These are phyloP conservation scores for Astragalus membranaceus DNA, from an alignment of 306 rosid species.

Conservation along the genomic window DNA sequence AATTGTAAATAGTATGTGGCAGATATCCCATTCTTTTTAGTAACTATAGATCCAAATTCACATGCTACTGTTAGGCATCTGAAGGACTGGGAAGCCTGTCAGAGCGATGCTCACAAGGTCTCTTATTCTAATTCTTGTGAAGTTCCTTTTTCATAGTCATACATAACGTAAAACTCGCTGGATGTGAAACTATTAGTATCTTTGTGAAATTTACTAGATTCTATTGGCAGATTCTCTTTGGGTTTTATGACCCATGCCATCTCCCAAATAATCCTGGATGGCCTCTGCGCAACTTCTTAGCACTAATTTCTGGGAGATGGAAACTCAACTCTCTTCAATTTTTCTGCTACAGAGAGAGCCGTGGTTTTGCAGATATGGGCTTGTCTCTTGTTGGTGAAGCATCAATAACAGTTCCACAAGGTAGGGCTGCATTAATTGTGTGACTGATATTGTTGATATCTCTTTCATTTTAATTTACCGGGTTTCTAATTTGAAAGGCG, in stretches of 20 bases:
- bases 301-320: slow-evolving; percentile 71
- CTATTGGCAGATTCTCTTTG: slow-evolving; percentile 68
- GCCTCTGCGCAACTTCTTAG: slow-evolving; percentile 95
- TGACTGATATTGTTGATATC: slow-evolving; percentile 15
- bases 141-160: slow-evolving; percentile 10
- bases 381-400: slow-evolving; percentile 86
- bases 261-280: slow-evolving; percentile 87
- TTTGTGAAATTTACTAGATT: slow-evolving; percentile 25
- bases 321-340: slow-evolving; percentile 61
- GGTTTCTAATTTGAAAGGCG: slow-evolving; percentile 20
- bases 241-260: slow-evolving; percentile 96
- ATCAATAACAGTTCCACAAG: slow-evolving; percentile 50
- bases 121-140: slow-evolving; percentile 20
- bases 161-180: slow-evolving; percentile 8
- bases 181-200: slow-evolving; percentile 2
- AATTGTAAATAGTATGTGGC: slow-evolving; percentile 29
- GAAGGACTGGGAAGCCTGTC: slow-evolving; percentile 73
- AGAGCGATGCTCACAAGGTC: slow-evolving; percentile 56
- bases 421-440: slow-evolving; percentile 39
- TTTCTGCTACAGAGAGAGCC: slow-evolving; percentile 88
- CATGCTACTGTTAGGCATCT: slow-evolving; percentile 56
- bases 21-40: slow-evolving; percentile 83
- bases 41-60: slow-evolving; percentile 53
- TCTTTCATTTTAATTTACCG: slow-evolving; percentile 6
- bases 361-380: slow-evolving; percentile 84